A percentile compares a stretch with the other conserved stretches of the same genome.
Conservation (phyloP, 1,284 basidiomycete species). For the Papiliotrema nemorosa region DNA sequence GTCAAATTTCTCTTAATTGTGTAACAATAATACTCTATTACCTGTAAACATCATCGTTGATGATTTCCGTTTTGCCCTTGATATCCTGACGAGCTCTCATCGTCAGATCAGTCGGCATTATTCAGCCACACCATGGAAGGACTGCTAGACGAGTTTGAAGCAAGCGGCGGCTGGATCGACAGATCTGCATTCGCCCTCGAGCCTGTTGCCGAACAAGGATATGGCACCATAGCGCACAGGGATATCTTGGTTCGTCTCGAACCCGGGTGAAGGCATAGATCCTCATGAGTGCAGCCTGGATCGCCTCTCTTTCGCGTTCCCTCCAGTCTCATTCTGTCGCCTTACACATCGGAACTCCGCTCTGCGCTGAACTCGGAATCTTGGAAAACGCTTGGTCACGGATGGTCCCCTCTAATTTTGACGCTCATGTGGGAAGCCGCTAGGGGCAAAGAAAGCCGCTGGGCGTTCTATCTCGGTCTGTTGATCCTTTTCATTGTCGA, state of each 20-base stretch:
- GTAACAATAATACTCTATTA: too few relatives aligned
- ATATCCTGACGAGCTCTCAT: too few relatives aligned
- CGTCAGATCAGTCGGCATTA: too few relatives aligned
- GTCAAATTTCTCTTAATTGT: too few relatives aligned
- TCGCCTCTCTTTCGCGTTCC: constrained; percentile 75
- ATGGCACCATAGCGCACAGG: constrained; percentile 40
- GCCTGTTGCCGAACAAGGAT: constrained; percentile 41
- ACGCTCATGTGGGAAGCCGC: constrained; percentile 93
- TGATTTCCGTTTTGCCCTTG: constrained; percentile 5
- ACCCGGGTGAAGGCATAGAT: neutral
- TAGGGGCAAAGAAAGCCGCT: constrained; percentile 58
- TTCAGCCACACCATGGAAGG: constrained; percentile 1
- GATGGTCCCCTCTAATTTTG: constrained; percentile 85
- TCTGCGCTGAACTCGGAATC: constrained; percentile 56
- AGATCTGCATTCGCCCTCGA: constrained; percentile 22
- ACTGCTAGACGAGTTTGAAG: constrained; percentile 28
- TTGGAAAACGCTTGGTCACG: constrained; percentile 65
- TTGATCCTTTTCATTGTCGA: constrained; percentile 23
- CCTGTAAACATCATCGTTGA: neutral
- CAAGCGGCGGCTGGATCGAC: constrained; percentile 39
- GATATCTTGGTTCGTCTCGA: constrained; percentile 47
- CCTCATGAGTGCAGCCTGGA: constrained; percentile 18
- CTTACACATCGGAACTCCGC: constrained; percentile 60
- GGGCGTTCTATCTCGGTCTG: constrained; percentile 67
- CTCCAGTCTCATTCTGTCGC: constrained; percentile 70